phyloP scores from a whole-genome alignment of 495 filamentous ascomycete species.

The Tuber aestivum region DNA sequence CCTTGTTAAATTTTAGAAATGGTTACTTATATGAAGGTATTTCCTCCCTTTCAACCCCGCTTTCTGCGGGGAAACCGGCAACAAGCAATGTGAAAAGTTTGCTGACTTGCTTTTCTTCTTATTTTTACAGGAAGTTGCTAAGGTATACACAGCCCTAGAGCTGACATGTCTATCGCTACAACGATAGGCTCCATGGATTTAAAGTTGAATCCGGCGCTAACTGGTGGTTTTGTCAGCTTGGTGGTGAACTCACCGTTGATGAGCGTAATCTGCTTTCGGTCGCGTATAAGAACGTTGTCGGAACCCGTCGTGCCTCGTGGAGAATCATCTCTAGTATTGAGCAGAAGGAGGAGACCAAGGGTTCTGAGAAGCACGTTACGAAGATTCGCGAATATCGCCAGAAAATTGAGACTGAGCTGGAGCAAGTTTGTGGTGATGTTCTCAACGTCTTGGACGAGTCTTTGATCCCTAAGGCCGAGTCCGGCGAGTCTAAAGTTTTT shows the following conservation, averaged over 20 bases:
- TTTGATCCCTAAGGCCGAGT: slow-evolving; percentile 95
- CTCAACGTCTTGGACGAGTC: slow-evolving; percentile 91
- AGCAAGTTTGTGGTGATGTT: slow-evolving; percentile 98
- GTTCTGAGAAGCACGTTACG: slow-evolving; percentile 89
- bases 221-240: slow-evolving; percentile 57
- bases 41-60: slow-evolving; percentile 38
- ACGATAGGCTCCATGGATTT: slow-evolving; percentile 11
- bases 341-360: slow-evolving; percentile 99
- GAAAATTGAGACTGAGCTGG: slow-evolving; percentile 97
- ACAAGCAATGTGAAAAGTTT: background rate
- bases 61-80: slow-evolving; percentile 5
- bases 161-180: slow-evolving; percentile 3
- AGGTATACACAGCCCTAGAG: slow-evolving; percentile 54
- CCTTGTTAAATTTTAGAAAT: slow-evolving; percentile 59
- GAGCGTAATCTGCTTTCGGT: slow-evolving; percentile 99
- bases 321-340: slow-evolving; percentile 99
- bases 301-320: slow-evolving; percentile 97
- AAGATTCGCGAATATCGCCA: slow-evolving; percentile 97
- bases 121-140: slow-evolving; percentile 76
- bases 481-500: slow-evolving; percentile 99
- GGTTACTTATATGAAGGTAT: slow-evolving; percentile 99
- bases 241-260: slow-evolving; percentile 92
- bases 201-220: slow-evolving; percentile 18
- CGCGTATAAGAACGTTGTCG: slow-evolving; percentile 99
- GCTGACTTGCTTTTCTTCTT: background rate